Base-by-base conservation (phyloP, 163 green algal species). In the Scenedesmus sp. region DNA sequence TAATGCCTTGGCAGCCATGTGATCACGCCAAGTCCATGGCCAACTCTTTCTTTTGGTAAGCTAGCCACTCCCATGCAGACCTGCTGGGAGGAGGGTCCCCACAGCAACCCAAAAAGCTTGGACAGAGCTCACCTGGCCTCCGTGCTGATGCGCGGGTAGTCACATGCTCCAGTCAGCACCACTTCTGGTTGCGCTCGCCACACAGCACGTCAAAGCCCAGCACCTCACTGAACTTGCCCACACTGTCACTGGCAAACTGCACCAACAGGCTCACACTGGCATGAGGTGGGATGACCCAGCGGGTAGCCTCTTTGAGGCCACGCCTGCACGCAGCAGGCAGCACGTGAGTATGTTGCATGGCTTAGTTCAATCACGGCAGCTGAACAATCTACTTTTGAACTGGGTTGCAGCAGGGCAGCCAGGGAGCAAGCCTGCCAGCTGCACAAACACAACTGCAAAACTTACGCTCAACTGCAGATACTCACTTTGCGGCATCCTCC, bases 241-340 rank as follows among this genome's bases (percentile, higher is more conserved):
- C 86, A 1, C 78, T 76, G 30, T 92, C 90, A 51, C 91, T 95
- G 53, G 90, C 43, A 89, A 98, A 98, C 72, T 96, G 93, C 43
- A 97, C 94, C 56, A 95, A 59, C 53, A 97, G 86, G 65, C 94
- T 68, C 49, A 96, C 85, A 0, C 49, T 84, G 59, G 87, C 83
- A 40, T 93, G 91, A 1, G 96, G 85, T 1, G 95, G 95, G 40
- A 98, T 92, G 12, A 98, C 92, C 96, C 96, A 98, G 16, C 96
- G 93, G 0, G 92, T 93, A 49, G 93, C 73, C 51, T 86, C 83
- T 15, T 88, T 33, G 33, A 85, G 43, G 49, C 24, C 82, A 3
- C 82, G 83, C 83, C 88, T 92, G 81, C 80, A 42, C 2, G 68
- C 43, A 35, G 56, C 73, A 82, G 1, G 73, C 35, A 82, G 37